phyloP scores from a whole-genome alignment of 768 basidiomycete genomes.

The Coprinopsis sp. region DNA sequence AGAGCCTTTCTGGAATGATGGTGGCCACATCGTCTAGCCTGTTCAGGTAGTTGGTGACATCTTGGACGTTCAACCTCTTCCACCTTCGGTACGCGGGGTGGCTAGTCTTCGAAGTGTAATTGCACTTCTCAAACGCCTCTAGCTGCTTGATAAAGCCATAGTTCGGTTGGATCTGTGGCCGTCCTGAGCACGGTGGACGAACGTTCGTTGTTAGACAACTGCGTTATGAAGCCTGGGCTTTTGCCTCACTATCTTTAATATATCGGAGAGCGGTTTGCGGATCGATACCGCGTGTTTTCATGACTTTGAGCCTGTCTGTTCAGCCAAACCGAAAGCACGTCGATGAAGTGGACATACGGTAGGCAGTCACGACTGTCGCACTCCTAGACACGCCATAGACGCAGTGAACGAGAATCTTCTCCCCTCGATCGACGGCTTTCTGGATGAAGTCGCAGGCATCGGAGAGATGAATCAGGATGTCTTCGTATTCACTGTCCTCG shows the following conservation, averaged over 20 bases:
- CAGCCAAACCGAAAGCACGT: background rate
- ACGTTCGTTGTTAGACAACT: conserved; percentile 9
- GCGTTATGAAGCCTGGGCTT: background rate
- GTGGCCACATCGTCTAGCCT: conserved; percentile 47
- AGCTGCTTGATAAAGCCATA: conserved; percentile 59
- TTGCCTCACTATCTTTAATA: conserved; percentile 47
- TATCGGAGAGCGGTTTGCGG: conserved; percentile 42
- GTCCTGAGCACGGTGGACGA: conserved; percentile 21
- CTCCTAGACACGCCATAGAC: conserved; percentile 71
- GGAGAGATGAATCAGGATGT: conserved; percentile 63
- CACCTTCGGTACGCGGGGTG: conserved; percentile 50
- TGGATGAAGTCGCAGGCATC: conserved; percentile 59
- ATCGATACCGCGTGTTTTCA: conserved; percentile 41
- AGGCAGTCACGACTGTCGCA: conserved; percentile 54
- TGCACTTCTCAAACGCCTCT: conserved; percentile 47
- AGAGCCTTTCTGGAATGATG: conserved; percentile 45
- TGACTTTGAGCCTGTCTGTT: conserved; percentile 30
- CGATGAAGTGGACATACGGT: conserved; percentile 33
- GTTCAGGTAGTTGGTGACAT: conserved; percentile 50
- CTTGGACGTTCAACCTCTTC: conserved; percentile 51
- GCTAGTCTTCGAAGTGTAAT: conserved; percentile 37
- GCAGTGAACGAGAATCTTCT: conserved; percentile 67
- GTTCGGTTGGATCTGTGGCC: conserved; percentile 41
- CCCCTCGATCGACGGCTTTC: conserved; percentile 45
- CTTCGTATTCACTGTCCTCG: conserved; percentile 42